Evolutionary conservation across 2,329 filamentous ascomycete genomes (phyloP), one percentile per base, ranked within the genome.

Genomic region (Elsinoe batatas): DNA sequence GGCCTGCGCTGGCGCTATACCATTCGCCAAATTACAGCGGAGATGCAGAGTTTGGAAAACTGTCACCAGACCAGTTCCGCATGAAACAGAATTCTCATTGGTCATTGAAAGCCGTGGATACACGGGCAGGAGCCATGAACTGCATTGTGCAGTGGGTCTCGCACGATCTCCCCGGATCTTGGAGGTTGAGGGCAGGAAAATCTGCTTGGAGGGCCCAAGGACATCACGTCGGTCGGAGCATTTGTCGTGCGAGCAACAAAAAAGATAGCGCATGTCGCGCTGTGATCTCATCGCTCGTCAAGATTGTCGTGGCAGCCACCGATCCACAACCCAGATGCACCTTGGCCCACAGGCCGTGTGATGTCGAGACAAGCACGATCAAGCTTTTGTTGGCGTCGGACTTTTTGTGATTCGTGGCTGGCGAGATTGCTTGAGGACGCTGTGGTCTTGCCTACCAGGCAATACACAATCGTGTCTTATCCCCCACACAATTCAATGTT

Each of bases 231-330:
- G 40, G 40, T 44, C 20, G 40, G 40, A 44, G 13, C 13, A 26
- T 22, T 44, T 26, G 12, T 12, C 20, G 18, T 12, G 40, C 26
- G 26, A 30, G 26, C 26, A 30, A 30, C 26, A 7, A 35, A 35
- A 20, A 26, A 33, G 32, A 33, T 33, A 30, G 44, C 17, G 17
- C 22, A 36, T 36, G 20, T 33, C 13, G 26, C 13, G 12, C 15
- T 51, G 47, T 51, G 47, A 51, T 51, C 47, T 51, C 47, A 51
- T 51, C 47, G 6, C 5, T 22, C 26, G 47, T 51, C 47, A 51
- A 51, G 47, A 51, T 51, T 36, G 32, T 15, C 47, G 26, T 35
- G 18, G 47, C 17, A 36, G 32, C 47, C 15, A 51, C 47, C 47
- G 47, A 51, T 51, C 47, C 35, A 37, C 47, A 38, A 30, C 47